Percentiles rank a stretch among this genome's conserved stretches.
Conservation (phyloP, 306 rosid species). For the Inga laurina region DNA sequence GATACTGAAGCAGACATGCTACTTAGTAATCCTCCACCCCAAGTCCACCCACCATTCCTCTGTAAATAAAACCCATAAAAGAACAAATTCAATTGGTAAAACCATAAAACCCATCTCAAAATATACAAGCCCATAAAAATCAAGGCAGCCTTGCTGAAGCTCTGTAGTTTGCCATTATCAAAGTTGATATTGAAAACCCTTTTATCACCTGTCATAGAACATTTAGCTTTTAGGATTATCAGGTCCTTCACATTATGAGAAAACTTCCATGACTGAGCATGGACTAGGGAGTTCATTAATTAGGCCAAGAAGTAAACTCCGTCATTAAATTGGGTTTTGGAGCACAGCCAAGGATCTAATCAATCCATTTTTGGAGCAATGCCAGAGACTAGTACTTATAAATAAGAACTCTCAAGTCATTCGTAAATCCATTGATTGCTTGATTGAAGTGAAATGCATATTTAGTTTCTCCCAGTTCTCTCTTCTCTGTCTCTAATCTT, state of each 20-base stretch:
- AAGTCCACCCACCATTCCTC: slow-evolving; percentile 97
- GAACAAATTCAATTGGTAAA: not conserved
- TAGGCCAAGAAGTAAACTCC: not conserved
- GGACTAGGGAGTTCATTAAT: not conserved
- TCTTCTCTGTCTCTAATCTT: too few relatives aligned
- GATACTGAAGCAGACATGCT: slow-evolving; percentile 99
- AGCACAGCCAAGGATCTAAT: not conserved
- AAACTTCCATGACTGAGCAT: not conserved
- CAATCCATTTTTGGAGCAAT: too few relatives aligned
- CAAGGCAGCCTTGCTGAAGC: not conserved
- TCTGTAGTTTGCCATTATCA: slow-evolving; percentile 17
- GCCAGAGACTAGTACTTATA: too few relatives aligned
- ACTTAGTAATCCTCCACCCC: slow-evolving; percentile 99
- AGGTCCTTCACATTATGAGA: not conserved
- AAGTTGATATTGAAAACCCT: not conserved
- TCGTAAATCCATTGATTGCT: too few relatives aligned
- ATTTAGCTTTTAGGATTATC: not conserved
- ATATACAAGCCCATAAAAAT: slow-evolving; percentile 20
- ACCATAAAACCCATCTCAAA: slow-evolving; percentile 7
- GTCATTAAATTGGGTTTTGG: not conserved
- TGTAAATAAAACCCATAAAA: slow-evolving; percentile 39
- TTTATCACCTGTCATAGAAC: not conserved
- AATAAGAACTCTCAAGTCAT: too few relatives aligned
- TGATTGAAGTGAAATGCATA: too few relatives aligned
- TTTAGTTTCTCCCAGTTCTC: too few relatives aligned